These are phyloP conservation scores for Auricularia cornea DNA, from an alignment of 768 basidiomycete species.

Conservation along the genomic window DNA sequence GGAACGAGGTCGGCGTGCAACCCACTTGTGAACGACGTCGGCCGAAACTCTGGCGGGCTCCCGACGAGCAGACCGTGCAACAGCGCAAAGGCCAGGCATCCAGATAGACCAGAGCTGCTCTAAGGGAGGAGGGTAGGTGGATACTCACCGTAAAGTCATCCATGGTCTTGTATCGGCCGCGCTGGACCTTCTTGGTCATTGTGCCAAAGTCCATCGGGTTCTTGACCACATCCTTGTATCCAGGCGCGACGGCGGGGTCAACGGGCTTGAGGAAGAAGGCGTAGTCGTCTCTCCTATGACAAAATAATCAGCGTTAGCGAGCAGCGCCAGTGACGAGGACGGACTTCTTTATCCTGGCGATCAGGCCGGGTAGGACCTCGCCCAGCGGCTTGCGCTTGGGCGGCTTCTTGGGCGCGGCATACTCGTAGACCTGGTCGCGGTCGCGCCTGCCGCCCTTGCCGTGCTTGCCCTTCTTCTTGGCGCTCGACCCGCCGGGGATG, in stretches of 20 bases:
- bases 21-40: too few relatives aligned
- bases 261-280: constrained; percentile 73
- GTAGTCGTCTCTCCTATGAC: constrained; percentile 79
- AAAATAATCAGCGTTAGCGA: constrained; percentile 7
- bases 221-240: constrained; percentile 62
- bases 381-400: constrained; percentile 72
- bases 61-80: too few relatives aligned
- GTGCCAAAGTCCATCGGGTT: constrained; percentile 91
- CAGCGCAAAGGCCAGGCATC: too few relatives aligned
- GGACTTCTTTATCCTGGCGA: constrained; percentile 69
- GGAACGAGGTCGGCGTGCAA: too few relatives aligned
- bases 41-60: too few relatives aligned
- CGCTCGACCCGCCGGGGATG: neutral
- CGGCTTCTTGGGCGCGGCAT: constrained; percentile 34
- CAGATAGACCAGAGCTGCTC: too few relatives aligned
- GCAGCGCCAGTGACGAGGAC: constrained; percentile 9
- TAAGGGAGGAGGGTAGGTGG: too few relatives aligned
- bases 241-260: constrained; percentile 47
- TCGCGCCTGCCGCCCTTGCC: neutral
- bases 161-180: constrained; percentile 67
- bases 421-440: neutral
- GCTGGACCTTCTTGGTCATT: constrained; percentile 68
- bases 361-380: constrained; percentile 60
- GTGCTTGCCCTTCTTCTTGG: neutral
- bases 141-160: constrained; percentile 68